Base-by-base conservation (phyloP, 495 filamentous ascomycete species). In the Chaetomium tenue region DNA sequence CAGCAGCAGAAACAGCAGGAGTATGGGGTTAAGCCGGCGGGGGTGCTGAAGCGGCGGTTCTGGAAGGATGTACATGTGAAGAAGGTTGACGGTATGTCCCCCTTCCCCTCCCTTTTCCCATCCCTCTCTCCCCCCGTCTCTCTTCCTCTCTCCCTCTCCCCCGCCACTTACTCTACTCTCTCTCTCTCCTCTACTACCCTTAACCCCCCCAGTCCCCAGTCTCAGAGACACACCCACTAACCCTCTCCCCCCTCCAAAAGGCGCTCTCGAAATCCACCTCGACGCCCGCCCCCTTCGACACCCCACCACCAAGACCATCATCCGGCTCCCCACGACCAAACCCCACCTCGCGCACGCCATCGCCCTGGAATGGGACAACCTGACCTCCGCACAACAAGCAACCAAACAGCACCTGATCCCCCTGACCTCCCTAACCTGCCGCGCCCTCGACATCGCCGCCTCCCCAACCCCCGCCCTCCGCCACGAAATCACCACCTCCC, bases 351-450 rank as follows among this genome's bases (percentile, higher is more conserved):
- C 95, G n/a, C 79, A 84, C 28, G 89, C 90, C 30, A 84, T 98
- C 54, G 94, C 93, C 0, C 73, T 94, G 12, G 94, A 98, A 78
- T 98, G 94, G 94, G 91, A 96, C 72, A 82, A 87, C 46, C 85
- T 98, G 60, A 81, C 86, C 25, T 89, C 89, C 58, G 85, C 88
- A 3, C 86, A 89, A 64, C 89, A 97, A 72, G 92, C 92, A 0
- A 82, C 84, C 37, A 86, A 85, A 53, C 83, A 87, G 63, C 91
- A 97, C 73, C 83, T 92, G 2, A 92, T 97, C 60, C 94, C 94
- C 6, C 72, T 98, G n/a, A 97, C 95, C 7, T 92, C 91, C 28
- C 81, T 97, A 8, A 79, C 86, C 18, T 87, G 90, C 23, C 87
- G 95, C 7, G 92, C 91, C 0, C 72, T 91, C 26, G 92, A 97